Base-by-base conservation (phyloP, 106 monocot species). In the Narthecium ossifragum region DNA sequence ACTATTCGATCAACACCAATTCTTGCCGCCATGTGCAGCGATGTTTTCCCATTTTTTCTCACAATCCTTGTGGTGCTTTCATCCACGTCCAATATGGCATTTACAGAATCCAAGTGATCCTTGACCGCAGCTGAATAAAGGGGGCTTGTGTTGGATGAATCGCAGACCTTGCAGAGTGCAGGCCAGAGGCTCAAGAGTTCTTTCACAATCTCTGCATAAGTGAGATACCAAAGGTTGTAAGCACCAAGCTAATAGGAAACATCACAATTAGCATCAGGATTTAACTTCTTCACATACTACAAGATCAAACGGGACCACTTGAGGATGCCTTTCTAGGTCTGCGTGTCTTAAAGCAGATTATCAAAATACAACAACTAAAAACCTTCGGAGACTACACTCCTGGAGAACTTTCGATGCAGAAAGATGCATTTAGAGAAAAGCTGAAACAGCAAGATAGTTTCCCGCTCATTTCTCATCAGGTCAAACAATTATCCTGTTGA, bases 31-130 rank as follows among this genome's bases (percentile, higher is more conserved):
- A 66, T 83, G 63, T 96, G 94, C 30, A 96, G 53, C 11, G 94
- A 61, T 9, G 94, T 96, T 62, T 96, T 96, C 26, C 90, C 94
- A 65, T 96, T 96, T 75, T 96, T 96, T 34, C 94, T 74, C 26
- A 90, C 80, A 55, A 83, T 86, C 61, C 77, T 58, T 12, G 69
- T 70, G 8, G 74, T 51, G 41, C 71, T 75, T 20, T 72, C 57
- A 67, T 96, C 94, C n/a, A 69, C 74, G 48, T 85, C 90, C 55
- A 96, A 51, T 55, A 96, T 96, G 6, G 80, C 75, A 73, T 86
- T 96, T 26, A 96, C 94, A 8, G 85, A 82, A 37, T 90, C 90
- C 66, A 90, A 61, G 32, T 96, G 85, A 64, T 84, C 75, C 67
- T 72, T 67, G 41, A 83, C 65, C 57, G 90, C 94, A 57, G 94